Base-by-base conservation (phyloP, 2,329 filamentous ascomycete genomes). In the Fusarium verticillioides region DNA sequence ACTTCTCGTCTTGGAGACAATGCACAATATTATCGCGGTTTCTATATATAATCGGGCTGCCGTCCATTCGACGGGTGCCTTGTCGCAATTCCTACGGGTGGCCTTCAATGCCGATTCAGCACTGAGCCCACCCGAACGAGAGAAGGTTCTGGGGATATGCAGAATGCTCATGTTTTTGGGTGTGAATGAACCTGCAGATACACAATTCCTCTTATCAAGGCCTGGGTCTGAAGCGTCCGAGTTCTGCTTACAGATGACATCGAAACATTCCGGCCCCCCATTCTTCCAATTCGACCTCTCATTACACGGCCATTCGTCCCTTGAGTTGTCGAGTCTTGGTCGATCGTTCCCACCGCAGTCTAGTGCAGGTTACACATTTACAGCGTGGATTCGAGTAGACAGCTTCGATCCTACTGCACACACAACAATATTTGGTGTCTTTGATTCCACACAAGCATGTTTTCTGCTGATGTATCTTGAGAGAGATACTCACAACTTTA, bases 201-300 rank as follows among this genome's bases (percentile, higher is more conserved):
- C 94, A 21, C 92, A 95, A 77, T 91, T 92, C 69, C 86, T 99
- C 36, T 81, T 92, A 42, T 85, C 87, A 18, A 86, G 84, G 34
- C 82, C 87, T 13, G 87, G 88, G 4, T 75, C 86, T 11, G 83
- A 84, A 53, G 86, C 89, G 1, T 87, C 93, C 18, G 89, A 92
- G 56, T 96, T 97, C 78, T 89, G 87, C 71, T 85, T 97, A 26
- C 88, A 91, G 59, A 92, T 93, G 79, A 89, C 97, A 73, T 90
- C 91, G 71, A 87, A 87, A 54, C 94, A 96, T 66, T 91, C 92
- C 73, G 89, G 91, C 19, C 94, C 96, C 10, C 90, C 95, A 0
- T 95, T 94, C 80, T 93, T 99, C 75, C 95, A 98, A 76, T 98
- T 99, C 82, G 96, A 99, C 80, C 86, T 99, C 28, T 96, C 95